Evolutionary conservation across 257 asterid genomes (phyloP), one percentile per base, ranked within the genome.

Genomic region (Nicotiana undulata): DNA sequence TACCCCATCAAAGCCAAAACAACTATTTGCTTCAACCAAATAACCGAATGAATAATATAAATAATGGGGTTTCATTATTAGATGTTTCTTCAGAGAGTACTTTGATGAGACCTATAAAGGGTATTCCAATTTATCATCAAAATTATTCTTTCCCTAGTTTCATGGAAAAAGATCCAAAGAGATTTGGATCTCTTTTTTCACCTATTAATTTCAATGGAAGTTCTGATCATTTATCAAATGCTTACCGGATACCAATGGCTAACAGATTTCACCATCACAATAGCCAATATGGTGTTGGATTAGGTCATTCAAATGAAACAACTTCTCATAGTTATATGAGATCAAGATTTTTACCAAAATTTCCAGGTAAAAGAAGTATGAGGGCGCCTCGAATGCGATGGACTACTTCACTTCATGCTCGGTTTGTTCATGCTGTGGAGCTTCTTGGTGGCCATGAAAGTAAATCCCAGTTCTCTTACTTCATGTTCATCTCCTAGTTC

Each of bases 361-460:
- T 92, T 24, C 97, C 91, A 16, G 87, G 90, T 0, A 95, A 91
- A 82, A 79, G 97, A 8, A 95, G 92, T 86, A 91, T 90, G 97
- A 91, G 98, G 67, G 99, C 99, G 0, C 98, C 99, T 0, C 82
- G 99, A 58, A 93, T 95, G 99, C 81, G 99, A 32, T 95, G 99
- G 99, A 95, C 99, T 0, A 93, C 91, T 77, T 92, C 97, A 0
- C 98, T 93, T 26, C 99, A 93, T 75, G 91, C 93, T 9, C 95
- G 99, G 6, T 95, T 95, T 70, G 98, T 93, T 84, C 99, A 95
- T 83, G 98, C 99, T 63, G 99, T 95, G 26, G 98, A 95, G 80
- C 99, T 95, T 34, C 97, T 95, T 61, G 98, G 99, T 24, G 99
- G 99, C 90, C 98, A 93, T 87, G 99, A 95, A 88, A 94, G 98